A percentile compares a stretch with the other conserved stretches of the same genome.
These are phyloP conservation scores for Perkinsus olseni DNA, from an alignment of 169 alveolate genomes.

Conservation along the genomic window DNA sequence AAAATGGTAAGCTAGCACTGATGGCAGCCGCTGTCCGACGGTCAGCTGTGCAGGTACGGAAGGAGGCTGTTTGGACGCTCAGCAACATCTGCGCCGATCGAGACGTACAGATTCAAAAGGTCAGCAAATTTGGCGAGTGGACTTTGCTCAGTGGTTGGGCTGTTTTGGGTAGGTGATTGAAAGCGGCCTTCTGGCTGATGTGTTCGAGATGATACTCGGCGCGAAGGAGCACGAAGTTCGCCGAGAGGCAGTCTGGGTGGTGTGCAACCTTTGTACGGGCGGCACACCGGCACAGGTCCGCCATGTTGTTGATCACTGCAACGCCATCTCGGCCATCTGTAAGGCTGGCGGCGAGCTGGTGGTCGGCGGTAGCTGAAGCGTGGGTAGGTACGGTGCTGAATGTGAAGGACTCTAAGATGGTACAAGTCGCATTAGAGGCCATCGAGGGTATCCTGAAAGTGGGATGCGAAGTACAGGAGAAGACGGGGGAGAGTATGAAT, in stretches of 20 bases:
- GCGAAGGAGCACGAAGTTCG: conserved; percentile 72
- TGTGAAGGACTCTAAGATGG: conserved; percentile 70
- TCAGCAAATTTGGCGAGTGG: conserved; percentile 1
- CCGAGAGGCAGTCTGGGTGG: conserved; percentile 91
- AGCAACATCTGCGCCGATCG: conserved; percentile 89
- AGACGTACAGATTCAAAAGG: conserved; percentile 67
- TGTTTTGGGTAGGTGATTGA: conserved; percentile 62
- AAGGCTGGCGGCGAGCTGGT: conserved; percentile 44
- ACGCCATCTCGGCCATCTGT: not conserved
- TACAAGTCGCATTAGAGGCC: conserved; percentile 79
- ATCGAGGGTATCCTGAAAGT: conserved; percentile 67
- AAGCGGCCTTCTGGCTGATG: conserved; percentile 43
- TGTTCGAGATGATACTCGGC: conserved; percentile 20
- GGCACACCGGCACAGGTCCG: conserved; percentile 68
- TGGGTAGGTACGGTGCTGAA: conserved; percentile 61
- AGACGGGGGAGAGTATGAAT: not conserved
- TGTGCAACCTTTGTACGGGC: conserved; percentile 84
- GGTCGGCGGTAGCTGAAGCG: conserved; percentile 68
- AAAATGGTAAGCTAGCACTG: not conserved
- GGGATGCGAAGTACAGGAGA: conserved; percentile 66
- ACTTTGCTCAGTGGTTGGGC: conserved; percentile 44
- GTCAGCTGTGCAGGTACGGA: conserved; percentile 47
- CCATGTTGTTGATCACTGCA: conserved; percentile 39
- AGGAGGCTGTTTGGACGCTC: conserved; percentile 91
- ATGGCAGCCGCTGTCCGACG: not conserved